Evolutionary conservation across 2,329 filamentous ascomycete species (phyloP), one percentile per base, ranked within the genome.

Genomic region (Cercospora berteroae): DNA sequence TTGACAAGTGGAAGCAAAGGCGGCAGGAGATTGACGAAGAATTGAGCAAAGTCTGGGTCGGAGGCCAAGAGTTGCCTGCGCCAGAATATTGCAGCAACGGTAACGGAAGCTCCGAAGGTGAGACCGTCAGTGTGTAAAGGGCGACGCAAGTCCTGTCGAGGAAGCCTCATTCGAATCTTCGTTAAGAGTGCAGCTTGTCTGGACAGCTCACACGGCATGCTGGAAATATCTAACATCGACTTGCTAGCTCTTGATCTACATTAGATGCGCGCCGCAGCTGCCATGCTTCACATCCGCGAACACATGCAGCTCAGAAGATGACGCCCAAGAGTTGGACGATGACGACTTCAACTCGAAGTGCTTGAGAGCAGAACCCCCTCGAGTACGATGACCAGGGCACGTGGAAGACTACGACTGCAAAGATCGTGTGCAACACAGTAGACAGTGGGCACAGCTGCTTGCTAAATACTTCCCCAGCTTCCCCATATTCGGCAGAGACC

Each of bases 11-110:
- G 93, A 93, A 94, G 83, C 81, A 82, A 71, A 86, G 95, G 60
- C 87, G 88, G 39, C 85, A 88, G 60, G 91, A 93, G 78, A 96
- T 99, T 74, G 93, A 98, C 75, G 80, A 81, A 52, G 94, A 99
- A 81, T 82, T 99, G 67, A 88, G 80, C 50, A 83, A 83, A 70
- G 88, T 90, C 5, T 89, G 87, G 84, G 80, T 88, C 23, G 79
- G 81, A n/a, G 82, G 78, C 4, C 67, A 82, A 66, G 71, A 33
- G 75, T 48, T 72, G 29, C 66, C 67, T 48, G 67, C 66, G 23
- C 71, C 71, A 2, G 66, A 66, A 8, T 73, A 73, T 59, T 48
- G 52, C 31, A 61, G 61, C 23, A 63, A 31, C 12, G 61, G 58
- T 6, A 65, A 65, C 29, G 66, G 66, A 10, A 65, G 66, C 42